Base-by-base conservation (phyloP, 805 yeast genomes). In the Wickerhamomyces bovis region DNA sequence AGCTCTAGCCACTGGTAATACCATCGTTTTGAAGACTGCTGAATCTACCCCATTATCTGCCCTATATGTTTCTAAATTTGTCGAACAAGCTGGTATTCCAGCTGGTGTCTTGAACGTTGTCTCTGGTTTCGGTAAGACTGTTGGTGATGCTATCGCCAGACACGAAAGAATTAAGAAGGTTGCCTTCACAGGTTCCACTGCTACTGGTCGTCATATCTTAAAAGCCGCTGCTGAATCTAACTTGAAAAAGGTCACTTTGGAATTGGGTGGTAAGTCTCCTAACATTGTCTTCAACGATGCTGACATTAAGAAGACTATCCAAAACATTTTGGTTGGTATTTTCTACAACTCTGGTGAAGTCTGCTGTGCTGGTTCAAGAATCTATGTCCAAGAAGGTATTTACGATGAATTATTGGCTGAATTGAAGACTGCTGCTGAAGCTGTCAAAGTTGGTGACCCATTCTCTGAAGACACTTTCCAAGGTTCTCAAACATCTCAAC, bases 101-200 rank as follows among this genome's bases (percentile, higher is more conserved):
- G 48, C 51, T 5, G 51, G 51, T 48, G 46, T 48, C 20, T 30
- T 48, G 21, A 48, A 48, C 20, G 41, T 48, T 20, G 41, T 48
- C 26, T 48, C 51, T n/a, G 51, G 51, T 39, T 48, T 48, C 28
- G 51, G 51, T 44, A 48, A 48, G 43, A 48, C 51, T 36, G 51
- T 47, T 8, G 51, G 51, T 48, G 51, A 48, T 40, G 51, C 51
- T 18, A 42, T 48, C 21, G 51, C 51, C n/a, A 44, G 51, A 44
- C 51, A 48, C 36, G 35, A 35, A 38, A 48, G 25, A 22, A 48
- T 48, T 38, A 48, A 48, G 43, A 48, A 48, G 26, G 51, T 48
- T 40, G 51, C 51, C 35, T 48, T 48, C 36, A 48, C 51, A 23
- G 51, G 51, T 36, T 48, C 51, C 19, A 48, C 51, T n/a, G 44